Percentiles rank a stretch among this genome's conserved stretches.
Evolutionary conservation across 2,329 filamentous ascomycete genomes (phyloP).

Genomic region (Exophiala aquamarina): DNA sequence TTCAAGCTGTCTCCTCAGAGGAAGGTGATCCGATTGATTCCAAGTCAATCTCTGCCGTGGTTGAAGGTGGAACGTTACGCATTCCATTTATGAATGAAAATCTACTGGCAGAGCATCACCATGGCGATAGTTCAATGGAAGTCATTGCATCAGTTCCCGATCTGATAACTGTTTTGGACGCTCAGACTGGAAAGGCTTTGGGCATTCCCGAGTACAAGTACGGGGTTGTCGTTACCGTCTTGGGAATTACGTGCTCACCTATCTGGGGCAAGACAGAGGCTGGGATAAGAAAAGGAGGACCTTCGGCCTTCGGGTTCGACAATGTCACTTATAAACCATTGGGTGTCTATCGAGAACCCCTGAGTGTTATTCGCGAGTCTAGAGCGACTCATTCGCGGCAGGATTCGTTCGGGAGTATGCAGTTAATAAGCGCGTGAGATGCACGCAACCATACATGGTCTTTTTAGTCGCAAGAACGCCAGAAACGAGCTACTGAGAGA

Average conservation of each 20-base stretch:
- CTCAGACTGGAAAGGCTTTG: constrained; percentile 57
- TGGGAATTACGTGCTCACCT: constrained; percentile 56
- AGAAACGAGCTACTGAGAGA: too few species aligned
- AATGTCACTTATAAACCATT: constrained; percentile 51
- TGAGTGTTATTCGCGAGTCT: constrained; percentile 55
- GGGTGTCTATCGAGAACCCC: constrained; percentile 53
- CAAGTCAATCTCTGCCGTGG: constrained; percentile 33
- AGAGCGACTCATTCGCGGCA: too few species aligned
- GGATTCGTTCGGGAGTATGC: too few species aligned
- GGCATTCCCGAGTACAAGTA: constrained; percentile 58
- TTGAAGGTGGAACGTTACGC: constrained; percentile 51
- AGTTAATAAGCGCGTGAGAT: too few species aligned
- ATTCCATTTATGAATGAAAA: constrained; percentile 76
- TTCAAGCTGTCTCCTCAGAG: constrained; percentile 34
- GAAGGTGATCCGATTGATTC: constrained; percentile 32
- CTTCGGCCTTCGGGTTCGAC: constrained; percentile 49
- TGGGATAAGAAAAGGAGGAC: constrained; percentile 52
- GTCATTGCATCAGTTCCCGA: constrained; percentile 55
- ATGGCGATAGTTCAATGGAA: constrained; percentile 35
- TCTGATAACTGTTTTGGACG: constrained; percentile 57
- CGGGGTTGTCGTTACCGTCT: constrained; percentile 51
- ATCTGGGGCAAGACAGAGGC: constrained; percentile 52
- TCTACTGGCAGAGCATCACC: constrained; percentile 54
- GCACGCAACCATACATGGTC: too few species aligned
- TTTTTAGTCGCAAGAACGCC: too few species aligned